Evolutionary conservation across 129 eudicot genomes (phyloP).

Genomic region (Chrysanthemum lavandulifolium): DNA sequence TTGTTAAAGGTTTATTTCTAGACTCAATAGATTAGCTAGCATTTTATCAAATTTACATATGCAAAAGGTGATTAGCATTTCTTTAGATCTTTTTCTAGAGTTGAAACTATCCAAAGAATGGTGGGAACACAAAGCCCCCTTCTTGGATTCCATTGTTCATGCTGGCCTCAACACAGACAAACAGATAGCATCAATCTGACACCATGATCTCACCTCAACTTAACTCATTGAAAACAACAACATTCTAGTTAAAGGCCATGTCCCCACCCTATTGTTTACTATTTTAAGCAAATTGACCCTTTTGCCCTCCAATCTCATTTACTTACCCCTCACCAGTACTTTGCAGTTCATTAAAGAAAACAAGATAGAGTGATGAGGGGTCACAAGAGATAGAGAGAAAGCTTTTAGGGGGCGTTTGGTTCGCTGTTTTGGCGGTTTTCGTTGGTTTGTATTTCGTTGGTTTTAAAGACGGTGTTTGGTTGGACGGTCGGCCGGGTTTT

Average conservation of each 20-base stretch:
- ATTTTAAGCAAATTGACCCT: conserved; percentile 20
- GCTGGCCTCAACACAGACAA: conserved; percentile 36
- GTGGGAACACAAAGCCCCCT: conserved; percentile 33
- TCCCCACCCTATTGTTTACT: conserved; percentile 32
- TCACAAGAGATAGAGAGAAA: conserved; percentile 30
- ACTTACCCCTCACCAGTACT: conserved; percentile 13
- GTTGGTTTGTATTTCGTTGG: no score
- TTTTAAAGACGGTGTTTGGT: no score
- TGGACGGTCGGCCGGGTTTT: no score
- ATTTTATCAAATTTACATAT: no score
- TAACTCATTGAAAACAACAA: conserved; percentile 42
- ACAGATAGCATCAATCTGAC: conserved; percentile 39
- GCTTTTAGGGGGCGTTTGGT: no score
- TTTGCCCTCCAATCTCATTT: conserved; percentile 24
- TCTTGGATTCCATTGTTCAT: conserved; percentile 45
- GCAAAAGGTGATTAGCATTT: no score
- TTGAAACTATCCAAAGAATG: background rate
- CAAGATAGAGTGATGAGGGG: conserved; percentile 4
- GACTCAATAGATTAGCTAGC: no score
- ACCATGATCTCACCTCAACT: conserved; percentile 40
- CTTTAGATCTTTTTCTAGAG: background rate
- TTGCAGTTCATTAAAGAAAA: conserved; percentile 31
- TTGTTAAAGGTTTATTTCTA: no score
- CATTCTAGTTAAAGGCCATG: conserved; percentile 37
- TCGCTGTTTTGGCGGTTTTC: no score